A percentile compares a stretch with the other conserved stretches of the same genome.
These are phyloP conservation scores for Huntiella omanensis DNA, from an alignment of 2,329 filamentous ascomycete genomes.

Conservation along the genomic window DNA sequence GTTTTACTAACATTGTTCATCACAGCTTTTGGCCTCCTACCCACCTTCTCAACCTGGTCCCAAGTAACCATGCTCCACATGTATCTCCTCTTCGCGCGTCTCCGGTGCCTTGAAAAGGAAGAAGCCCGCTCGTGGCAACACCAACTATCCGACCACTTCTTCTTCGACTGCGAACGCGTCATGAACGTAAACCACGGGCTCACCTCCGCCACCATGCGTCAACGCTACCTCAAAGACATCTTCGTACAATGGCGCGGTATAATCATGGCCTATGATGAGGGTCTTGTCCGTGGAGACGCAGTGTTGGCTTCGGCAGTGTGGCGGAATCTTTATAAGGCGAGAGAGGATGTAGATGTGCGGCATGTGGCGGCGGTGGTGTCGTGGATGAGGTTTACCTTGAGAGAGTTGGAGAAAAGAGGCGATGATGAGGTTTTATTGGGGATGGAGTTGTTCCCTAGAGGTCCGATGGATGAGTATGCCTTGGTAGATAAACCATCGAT, in stretches of 20 bases:
- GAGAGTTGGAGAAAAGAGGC: slow-evolving; percentile 29
- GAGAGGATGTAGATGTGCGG: slow-evolving; percentile 30
- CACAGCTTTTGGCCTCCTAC: slow-evolving; percentile 55
- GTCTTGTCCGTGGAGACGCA: slow-evolving; percentile 56
- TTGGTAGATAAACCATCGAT: slow-evolving; percentile 7
- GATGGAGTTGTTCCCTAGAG: slow-evolving; percentile 26
- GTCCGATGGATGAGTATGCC: slow-evolving; percentile 9
- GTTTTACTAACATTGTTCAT: not conserved
- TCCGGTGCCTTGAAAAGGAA: slow-evolving; percentile 57
- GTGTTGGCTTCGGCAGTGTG: slow-evolving; percentile 69
- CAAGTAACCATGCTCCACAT: slow-evolving; percentile 94
- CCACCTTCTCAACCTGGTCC: slow-evolving; percentile 90
- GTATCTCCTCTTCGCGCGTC: slow-evolving; percentile 70
- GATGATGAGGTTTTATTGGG: slow-evolving; percentile 24
- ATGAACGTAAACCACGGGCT: slow-evolving; percentile 68
- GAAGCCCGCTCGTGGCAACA: slow-evolving; percentile 63
- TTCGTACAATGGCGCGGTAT: slow-evolving; percentile 86
- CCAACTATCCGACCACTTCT: slow-evolving; percentile 88
- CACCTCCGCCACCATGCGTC: slow-evolving; percentile 36
- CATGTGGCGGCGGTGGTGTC: slow-evolving; percentile 33
- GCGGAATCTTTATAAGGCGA: slow-evolving; percentile 77
- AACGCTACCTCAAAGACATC: slow-evolving; percentile 64
- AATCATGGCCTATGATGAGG: slow-evolving; percentile 70
- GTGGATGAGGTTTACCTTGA: slow-evolving; percentile 33
- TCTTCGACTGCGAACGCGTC: slow-evolving; percentile 67